phyloP scores from a whole-genome alignment of 306 rosid genomes.

The Cucurbita maxima region DNA sequence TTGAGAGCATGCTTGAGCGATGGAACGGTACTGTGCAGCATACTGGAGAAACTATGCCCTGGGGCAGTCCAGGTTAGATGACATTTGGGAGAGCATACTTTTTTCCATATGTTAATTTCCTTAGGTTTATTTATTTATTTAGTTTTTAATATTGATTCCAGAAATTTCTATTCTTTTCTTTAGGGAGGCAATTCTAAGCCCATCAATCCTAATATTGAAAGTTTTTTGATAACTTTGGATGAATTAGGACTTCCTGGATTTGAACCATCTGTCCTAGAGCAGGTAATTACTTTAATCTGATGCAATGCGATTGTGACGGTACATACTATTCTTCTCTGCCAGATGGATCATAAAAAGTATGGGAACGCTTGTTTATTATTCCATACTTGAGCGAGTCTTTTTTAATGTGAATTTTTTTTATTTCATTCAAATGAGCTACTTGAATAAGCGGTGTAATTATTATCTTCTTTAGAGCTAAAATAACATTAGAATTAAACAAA shows the following conservation, averaged over 20 bases:
- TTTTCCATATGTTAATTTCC: not conserved
- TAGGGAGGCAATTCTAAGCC: conserved; percentile 44
- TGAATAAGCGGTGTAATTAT: not conserved
- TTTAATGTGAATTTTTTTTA: not conserved
- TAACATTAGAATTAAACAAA: not conserved
- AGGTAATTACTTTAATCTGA: conserved; percentile 36
- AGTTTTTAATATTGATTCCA: conserved; percentile 2
- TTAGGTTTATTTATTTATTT: not conserved
- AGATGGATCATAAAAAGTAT: not conserved
- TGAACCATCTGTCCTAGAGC: conserved; percentile 57
- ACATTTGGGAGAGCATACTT: not conserved
- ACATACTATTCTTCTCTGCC: not conserved
- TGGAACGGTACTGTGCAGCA: conserved; percentile 63
- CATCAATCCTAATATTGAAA: conserved; percentile 22
- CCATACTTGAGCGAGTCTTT: not conserved
- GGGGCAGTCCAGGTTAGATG: conserved; percentile 47
- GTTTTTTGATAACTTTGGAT: conserved; percentile 61
- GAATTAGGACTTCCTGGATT: conserved; percentile 72
- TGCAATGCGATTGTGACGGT: not conserved
- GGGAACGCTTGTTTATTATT: not conserved
- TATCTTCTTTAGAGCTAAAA: not conserved
- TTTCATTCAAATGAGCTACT: not conserved
- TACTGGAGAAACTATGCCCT: conserved; percentile 57
- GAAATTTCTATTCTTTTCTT: conserved; percentile 2
- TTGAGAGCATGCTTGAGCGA: conserved; percentile 53